phyloP scores from a whole-genome alignment of 352 stramenopile genomes.

The Globisporangium rhizosaccharum region DNA sequence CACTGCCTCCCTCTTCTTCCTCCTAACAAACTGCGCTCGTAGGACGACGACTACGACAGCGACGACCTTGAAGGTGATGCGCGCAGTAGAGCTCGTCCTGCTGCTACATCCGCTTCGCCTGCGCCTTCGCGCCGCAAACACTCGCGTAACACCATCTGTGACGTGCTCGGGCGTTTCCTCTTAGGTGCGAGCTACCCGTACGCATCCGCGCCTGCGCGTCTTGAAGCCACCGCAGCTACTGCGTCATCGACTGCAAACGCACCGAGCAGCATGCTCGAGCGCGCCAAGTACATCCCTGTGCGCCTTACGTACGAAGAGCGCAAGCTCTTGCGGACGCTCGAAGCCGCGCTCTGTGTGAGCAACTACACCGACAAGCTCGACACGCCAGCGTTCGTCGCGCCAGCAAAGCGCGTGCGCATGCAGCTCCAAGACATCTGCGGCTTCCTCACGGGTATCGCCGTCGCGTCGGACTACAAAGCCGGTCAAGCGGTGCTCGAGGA shows the following conservation, averaged over 20 bases:
- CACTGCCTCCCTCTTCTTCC: not conserved
- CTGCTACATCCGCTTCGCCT: constrained; percentile 29
- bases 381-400: constrained; percentile 48
- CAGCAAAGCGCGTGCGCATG: constrained; percentile 77
- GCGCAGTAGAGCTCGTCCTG: constrained; percentile 28
- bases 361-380: constrained; percentile 94
- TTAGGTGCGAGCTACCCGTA: constrained; percentile 53
- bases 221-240: constrained; percentile 1
- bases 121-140: constrained; percentile 21
- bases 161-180: constrained; percentile 85
- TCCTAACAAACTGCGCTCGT: not conserved
- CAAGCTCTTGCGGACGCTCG: constrained; percentile 92
- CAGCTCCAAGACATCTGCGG: constrained; percentile 91
- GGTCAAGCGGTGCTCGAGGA: constrained; percentile 86
- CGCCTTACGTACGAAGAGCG: constrained; percentile 93
- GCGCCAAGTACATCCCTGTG: constrained; percentile 95
- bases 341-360: constrained; percentile 90
- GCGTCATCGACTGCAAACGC: not conserved
- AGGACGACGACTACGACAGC: constrained; percentile 22
- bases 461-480: constrained; percentile 84
- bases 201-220: constrained; percentile 7
- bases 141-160: constrained; percentile 74
- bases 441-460: constrained; percentile 90
- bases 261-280: constrained; percentile 69
- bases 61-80: constrained; percentile 38